These are phyloP conservation scores for Lachnellula hyalina DNA, from an alignment of 2,329 filamentous ascomycete species.

Conservation along the genomic window DNA sequence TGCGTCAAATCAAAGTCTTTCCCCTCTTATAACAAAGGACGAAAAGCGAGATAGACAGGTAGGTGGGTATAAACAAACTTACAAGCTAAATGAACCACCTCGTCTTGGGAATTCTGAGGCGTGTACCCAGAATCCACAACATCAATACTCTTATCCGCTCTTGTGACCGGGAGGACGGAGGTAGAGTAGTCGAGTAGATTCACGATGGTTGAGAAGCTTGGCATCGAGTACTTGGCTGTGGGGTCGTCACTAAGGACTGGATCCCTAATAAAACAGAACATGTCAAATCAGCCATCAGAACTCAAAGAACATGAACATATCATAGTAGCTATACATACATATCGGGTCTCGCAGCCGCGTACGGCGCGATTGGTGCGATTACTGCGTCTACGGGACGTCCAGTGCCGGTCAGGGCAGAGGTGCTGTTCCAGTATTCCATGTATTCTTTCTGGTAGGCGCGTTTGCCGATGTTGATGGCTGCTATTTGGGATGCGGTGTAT, in stretches of 20 bases:
- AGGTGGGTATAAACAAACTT: constrained; percentile 29
- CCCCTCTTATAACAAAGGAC: not conserved
- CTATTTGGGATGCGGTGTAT: constrained; percentile 29
- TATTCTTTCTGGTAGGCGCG: constrained; percentile 53
- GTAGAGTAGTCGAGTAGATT: constrained; percentile 57
- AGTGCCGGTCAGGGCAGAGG: constrained; percentile 18
- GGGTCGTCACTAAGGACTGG: not conserved
- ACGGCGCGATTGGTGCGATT: constrained; percentile 45
- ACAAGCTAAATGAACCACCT: constrained; percentile 44
- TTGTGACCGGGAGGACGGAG: constrained; percentile 49
- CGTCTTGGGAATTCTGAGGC: constrained; percentile 39
- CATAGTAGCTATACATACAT: constrained; percentile 44
- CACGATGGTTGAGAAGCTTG: constrained; percentile 14
- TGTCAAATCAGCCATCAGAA: not conserved
- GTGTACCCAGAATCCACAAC: constrained; percentile 33
- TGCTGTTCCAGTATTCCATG: constrained; percentile 44
- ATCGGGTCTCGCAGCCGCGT: constrained; percentile 42
- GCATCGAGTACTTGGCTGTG: not conserved
- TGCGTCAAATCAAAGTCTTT: constrained; percentile 14
- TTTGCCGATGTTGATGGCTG: constrained; percentile 43
- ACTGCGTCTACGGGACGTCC: constrained; percentile 49
- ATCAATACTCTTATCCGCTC: constrained; percentile 37
- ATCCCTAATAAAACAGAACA: not conserved
- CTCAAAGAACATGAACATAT: constrained; percentile 12
- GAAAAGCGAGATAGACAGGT: too few species aligned